phyloP scores from a whole-genome alignment of 1,284 basidiomycete genomes.

The Leccinum discolor region DNA sequence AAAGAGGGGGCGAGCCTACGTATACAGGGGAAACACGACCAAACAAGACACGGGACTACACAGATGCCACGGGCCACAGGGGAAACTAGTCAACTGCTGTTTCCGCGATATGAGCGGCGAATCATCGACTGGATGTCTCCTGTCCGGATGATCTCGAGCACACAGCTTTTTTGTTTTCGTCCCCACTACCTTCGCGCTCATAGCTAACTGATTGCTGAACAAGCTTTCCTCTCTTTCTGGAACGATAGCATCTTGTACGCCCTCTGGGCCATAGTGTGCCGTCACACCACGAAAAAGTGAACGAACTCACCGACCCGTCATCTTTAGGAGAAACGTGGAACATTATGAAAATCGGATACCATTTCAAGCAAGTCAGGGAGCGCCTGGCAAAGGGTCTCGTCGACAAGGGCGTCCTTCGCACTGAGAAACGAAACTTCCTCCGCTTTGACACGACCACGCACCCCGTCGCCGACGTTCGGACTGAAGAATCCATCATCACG shows the following conservation, averaged over 20 bases:
- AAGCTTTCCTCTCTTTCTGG: constrained; percentile 98
- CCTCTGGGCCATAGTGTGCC: constrained; percentile 46
- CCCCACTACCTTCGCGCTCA: constrained; percentile 25
- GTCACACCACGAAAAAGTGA: neutral
- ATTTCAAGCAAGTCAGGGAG: constrained; percentile 96
- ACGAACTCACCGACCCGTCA: constrained; percentile 1
- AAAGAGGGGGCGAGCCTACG: no score
- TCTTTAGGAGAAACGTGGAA: constrained; percentile 95
- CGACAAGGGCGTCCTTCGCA: constrained; percentile 96
- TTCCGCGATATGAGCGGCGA: constrained; percentile 17
- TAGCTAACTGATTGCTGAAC: constrained; percentile 23
- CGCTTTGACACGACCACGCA: constrained; percentile 99
- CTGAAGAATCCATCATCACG: constrained; percentile 82
- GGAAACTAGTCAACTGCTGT: constrained; percentile 1
- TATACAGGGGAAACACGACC: no score
- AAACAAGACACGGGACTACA: no score
- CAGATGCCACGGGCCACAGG: no score
- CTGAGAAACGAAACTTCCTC: constrained; percentile 95
- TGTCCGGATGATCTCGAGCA: constrained; percentile 6
- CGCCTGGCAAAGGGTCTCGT: constrained; percentile 96
- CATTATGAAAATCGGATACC: constrained; percentile 97
- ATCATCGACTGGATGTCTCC: neutral
- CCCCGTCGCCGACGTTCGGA: constrained; percentile 88
- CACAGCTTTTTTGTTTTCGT: neutral
- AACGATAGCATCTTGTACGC: constrained; percentile 99